Percentiles rank a stretch among this genome's conserved stretches.
Evolutionary conservation across 148 eudicot species (phyloP).

Genomic region (Pouteria glomerata): DNA sequence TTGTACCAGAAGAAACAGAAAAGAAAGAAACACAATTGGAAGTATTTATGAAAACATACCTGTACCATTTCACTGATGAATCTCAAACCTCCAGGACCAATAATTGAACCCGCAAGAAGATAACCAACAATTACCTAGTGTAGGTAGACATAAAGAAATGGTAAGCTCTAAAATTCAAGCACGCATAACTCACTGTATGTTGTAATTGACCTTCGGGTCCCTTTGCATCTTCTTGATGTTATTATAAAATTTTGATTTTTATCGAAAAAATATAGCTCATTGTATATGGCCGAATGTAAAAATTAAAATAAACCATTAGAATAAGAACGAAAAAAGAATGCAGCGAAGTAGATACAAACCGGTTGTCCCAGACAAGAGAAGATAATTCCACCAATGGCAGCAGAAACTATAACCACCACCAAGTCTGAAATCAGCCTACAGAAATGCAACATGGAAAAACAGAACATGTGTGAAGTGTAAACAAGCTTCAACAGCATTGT

Average conservation of each 20-base stretch:
- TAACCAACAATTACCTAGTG: slow-evolving; percentile 93
- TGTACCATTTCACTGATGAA: slow-evolving; percentile 96
- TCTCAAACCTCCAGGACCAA: slow-evolving; percentile 95
- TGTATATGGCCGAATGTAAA: not conserved
- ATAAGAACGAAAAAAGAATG: not conserved
- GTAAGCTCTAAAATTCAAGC: not conserved
- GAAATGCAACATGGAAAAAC: slow-evolving; percentile 11
- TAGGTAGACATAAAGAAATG: slow-evolving; percentile 7
- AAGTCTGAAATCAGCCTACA: slow-evolving; percentile 90
- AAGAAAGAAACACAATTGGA: not conserved
- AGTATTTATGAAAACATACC: slow-evolving; percentile 38
- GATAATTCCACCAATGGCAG: slow-evolving; percentile 90
- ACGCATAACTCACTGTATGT: not conserved
- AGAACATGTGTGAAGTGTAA: not conserved
- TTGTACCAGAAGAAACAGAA: not conserved
- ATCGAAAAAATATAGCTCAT: too few relatives aligned
- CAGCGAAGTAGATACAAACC: slow-evolving; percentile 36
- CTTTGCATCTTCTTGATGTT: too few relatives aligned
- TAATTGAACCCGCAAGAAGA: slow-evolving; percentile 91
- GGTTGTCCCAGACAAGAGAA: slow-evolving; percentile 97
- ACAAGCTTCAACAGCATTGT: not conserved
- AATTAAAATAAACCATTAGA: not conserved
- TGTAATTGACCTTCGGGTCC: too few relatives aligned
- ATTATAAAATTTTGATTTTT: too few relatives aligned
- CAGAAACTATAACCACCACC: slow-evolving; percentile 94